Conservation (phyloP, 1,284 basidiomycete genomes). For the Cutaneotrichosporon sp. region DNA sequence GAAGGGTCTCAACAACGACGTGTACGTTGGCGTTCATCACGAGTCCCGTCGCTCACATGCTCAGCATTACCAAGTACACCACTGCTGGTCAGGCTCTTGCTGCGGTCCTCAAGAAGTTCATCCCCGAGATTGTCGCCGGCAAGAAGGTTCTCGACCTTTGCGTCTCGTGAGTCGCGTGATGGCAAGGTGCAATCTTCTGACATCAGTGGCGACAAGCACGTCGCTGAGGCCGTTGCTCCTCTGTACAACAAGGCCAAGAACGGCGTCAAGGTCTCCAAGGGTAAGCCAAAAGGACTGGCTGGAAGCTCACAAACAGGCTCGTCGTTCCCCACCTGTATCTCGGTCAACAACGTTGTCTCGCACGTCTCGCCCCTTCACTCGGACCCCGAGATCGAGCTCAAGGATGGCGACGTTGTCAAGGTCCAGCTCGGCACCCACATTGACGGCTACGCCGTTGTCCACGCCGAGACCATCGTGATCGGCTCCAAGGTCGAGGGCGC, state of each 20-base stretch:
- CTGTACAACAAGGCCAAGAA: slow-evolving; percentile 89
- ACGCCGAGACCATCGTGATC: slow-evolving; percentile 85
- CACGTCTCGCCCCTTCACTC: slow-evolving; percentile 56
- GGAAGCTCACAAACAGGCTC: slow-evolving; percentile 57
- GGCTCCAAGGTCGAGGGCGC: slow-evolving; percentile 74
- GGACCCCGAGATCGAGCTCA: slow-evolving; percentile 65
- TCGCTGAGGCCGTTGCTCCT: slow-evolving; percentile 74
- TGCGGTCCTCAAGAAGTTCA: slow-evolving; percentile 77
- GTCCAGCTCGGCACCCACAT: slow-evolving; percentile 94
- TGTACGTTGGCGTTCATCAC: slow-evolving; percentile 27
- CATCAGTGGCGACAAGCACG: slow-evolving; percentile 71
- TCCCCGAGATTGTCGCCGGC: slow-evolving; percentile 69
- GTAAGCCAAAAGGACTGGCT: slow-evolving; percentile 50
- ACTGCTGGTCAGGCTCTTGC: slow-evolving; percentile 84
- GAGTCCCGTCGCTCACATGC: slow-evolving; percentile 6
- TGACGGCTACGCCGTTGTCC: slow-evolving; percentile 62
- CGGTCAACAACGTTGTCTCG: slow-evolving; percentile 69
- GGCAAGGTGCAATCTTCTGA: slow-evolving; percentile 3
- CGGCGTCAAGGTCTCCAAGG: slow-evolving; percentile 79
- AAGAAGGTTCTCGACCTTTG: slow-evolving; percentile 82
- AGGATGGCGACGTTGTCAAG: slow-evolving; percentile 90
- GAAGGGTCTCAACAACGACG: slow-evolving; percentile 46
- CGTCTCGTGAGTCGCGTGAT: slow-evolving; percentile 53
- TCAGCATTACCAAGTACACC: slow-evolving; percentile 56
- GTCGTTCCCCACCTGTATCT: slow-evolving; percentile 89